phyloP scores from a whole-genome alignment of 495 filamentous ascomycete genomes.

The Peziza echinospora region DNA sequence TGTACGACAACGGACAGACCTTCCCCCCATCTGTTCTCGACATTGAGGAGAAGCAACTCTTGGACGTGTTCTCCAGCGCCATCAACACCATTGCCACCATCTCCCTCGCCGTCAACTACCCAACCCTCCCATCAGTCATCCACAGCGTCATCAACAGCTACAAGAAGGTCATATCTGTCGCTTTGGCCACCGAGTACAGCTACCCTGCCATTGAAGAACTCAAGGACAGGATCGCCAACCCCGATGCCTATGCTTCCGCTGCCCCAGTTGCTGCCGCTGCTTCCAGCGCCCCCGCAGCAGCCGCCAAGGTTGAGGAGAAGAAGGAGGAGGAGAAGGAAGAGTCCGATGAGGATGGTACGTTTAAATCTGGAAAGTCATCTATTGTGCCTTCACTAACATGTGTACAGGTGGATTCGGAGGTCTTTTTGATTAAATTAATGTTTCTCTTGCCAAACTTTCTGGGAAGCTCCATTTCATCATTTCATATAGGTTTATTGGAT shows the following conservation, averaged over 20 bases:
- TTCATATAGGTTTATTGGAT: too few species aligned
- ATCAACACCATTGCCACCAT: constrained; percentile 71
- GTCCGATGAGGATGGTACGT: constrained; percentile 39
- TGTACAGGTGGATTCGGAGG: constrained; percentile 43
- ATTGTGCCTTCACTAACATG: constrained; percentile 7
- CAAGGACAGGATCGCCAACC: constrained; percentile 98
- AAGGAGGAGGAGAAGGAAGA: constrained; percentile 37
- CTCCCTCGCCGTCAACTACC: constrained; percentile 81
- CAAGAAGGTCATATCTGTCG: constrained; percentile 89
- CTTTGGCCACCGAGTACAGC: constrained; percentile 72
- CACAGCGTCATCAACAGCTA: constrained; percentile 90
- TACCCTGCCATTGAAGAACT: constrained; percentile 93
- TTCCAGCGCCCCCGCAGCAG: constrained; percentile 26
- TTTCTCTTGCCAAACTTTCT: constrained; percentile 1
- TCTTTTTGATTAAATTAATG: constrained; percentile 33
- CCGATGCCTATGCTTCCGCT: constrained; percentile 71
- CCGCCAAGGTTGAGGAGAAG: constrained; percentile 28
- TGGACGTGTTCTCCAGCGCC: constrained; percentile 60
- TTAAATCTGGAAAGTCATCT: too few species aligned
- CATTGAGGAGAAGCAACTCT: constrained; percentile 77
- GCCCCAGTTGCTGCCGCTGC: constrained; percentile 44
- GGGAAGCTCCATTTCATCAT: constrained; percentile 8
- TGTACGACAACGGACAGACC: constrained; percentile 88
- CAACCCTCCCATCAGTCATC: constrained; percentile 85
- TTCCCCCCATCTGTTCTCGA: constrained; percentile 72